Conservation (phyloP, 306 rosid genomes). For the Senna tora region DNA sequence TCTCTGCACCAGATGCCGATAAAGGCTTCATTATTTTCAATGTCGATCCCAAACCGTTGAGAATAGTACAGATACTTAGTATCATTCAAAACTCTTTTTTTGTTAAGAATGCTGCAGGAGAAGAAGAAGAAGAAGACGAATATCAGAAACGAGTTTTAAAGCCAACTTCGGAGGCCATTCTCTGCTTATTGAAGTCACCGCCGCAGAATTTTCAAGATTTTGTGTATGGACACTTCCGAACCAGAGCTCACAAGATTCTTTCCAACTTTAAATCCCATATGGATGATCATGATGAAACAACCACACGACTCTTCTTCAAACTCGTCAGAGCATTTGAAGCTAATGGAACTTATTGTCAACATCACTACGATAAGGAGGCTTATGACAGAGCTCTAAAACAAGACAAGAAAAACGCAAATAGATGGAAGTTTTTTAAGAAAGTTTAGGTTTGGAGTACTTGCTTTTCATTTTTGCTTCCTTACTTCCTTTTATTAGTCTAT, state of each 20-base stretch:
- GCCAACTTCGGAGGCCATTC: slow-evolving; percentile 35
- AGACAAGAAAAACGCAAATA: too few relatives aligned
- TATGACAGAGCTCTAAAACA: background rate
- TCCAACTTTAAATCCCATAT: slow-evolving; percentile 33
- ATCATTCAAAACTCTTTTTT: background rate
- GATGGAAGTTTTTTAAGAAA: too few relatives aligned
- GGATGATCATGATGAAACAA: background rate
- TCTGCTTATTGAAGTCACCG: slow-evolving; percentile 15
- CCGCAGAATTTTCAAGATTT: slow-evolving; percentile 33
- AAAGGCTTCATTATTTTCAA: background rate
- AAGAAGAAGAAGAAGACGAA: background rate
- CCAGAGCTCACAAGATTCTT: slow-evolving; percentile 40
- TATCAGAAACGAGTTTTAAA: background rate
- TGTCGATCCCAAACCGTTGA: background rate
- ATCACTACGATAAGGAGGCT: slow-evolving; percentile 34
- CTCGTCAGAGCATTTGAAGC: slow-evolving; percentile 45
- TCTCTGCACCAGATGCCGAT: background rate
- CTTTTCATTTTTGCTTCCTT: background rate
- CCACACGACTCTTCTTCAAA: slow-evolving; percentile 22
- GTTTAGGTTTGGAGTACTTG: background rate
- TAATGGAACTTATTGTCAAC: slow-evolving; percentile 42
- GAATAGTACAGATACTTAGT: slow-evolving; percentile 24
- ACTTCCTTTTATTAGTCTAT: background rate
- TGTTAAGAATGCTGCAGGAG: background rate
- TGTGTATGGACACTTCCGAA: slow-evolving; percentile 39